These are phyloP conservation scores for Chamaecrista fasciculata DNA, from an alignment of 306 rosid species.

Conservation along the genomic window DNA sequence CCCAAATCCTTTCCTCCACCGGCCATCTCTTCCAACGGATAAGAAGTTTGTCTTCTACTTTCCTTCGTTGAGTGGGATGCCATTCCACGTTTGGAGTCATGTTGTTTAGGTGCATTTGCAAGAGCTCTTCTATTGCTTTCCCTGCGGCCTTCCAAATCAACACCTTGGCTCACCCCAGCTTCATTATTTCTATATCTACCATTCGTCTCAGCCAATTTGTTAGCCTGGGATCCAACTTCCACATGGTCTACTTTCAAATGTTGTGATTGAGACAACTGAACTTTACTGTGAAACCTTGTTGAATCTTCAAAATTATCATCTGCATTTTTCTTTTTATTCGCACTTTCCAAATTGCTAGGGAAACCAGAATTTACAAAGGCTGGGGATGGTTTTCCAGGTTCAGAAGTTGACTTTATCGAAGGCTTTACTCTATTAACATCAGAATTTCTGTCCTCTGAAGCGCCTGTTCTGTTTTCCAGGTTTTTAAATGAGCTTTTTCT, in stretches of 20 bases:
- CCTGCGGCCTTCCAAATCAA: constrained; percentile 55
- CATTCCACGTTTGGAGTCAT: constrained; percentile 49
- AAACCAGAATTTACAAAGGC: constrained; percentile 46
- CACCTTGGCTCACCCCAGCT: constrained; percentile 46
- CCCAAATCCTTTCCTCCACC: constrained; percentile 57
- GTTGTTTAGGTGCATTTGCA: constrained; percentile 44
- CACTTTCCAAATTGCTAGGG: constrained; percentile 55
- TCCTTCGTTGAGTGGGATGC: constrained; percentile 50
- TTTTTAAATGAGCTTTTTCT: constrained; percentile 68
- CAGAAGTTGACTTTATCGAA: constrained; percentile 47
- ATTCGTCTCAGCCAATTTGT: constrained; percentile 50
- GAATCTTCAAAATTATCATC: constrained; percentile 69
- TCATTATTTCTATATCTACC: constrained; percentile 57
- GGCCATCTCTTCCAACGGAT: constrained; percentile 49
- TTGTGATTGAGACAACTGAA: constrained; percentile 53
- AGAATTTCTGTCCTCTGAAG: constrained; percentile 55
- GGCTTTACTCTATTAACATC: constrained; percentile 60
- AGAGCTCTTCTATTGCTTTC: constrained; percentile 69
- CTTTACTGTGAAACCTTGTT: constrained; percentile 51
- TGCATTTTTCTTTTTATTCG: constrained; percentile 45
- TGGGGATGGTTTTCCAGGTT: constrained; percentile 55
- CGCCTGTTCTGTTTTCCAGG: constrained; percentile 46
- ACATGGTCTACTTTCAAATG: constrained; percentile 49
- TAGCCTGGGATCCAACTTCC: constrained; percentile 48
- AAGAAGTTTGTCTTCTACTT: constrained; percentile 54